Evolutionary conservation across 805 yeast genomes (phyloP), one percentile per base, ranked within the genome.

Genomic region (Monosporozyma aquatica): DNA sequence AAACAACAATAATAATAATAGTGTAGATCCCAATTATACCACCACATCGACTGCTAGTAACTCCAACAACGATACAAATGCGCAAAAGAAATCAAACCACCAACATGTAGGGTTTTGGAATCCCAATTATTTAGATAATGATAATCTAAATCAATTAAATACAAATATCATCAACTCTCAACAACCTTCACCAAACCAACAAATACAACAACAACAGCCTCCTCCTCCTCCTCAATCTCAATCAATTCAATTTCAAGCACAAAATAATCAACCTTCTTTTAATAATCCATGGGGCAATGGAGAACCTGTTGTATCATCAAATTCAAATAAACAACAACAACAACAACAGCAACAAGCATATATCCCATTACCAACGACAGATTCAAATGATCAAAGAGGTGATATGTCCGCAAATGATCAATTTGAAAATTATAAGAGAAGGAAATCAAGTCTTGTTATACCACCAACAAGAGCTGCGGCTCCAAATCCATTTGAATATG

Each of bases 391-490:
- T n/a, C n/a, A n/a, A n/a, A n/a, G n/a, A n/a, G n/a, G n/a, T n/a
- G n/a, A n/a, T n/a, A n/a, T n/a, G n/a, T n/a, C n/a, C n/a, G n/a
- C n/a, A n/a, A n/a, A n/a, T 21, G 44, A 43, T 18, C 40, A 38
- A 21, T 21, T 43, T 11, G 48, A 48, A 29, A 25, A 22, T 10
- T 43, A 38, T 37, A 52, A 56, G 28, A 54, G 65, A 45, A 47
- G 66, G 38, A 61, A 59, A 47, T 61, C 66, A 10, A 57, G 62
- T 27, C 37, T 65, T 32, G 53, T 69, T 8, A 49, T 63, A 14
- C 74, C 73, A 2, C 75, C 75, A 13, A 53, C 68, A 2, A 58
- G 75, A 48, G 71, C 70, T 1, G 69, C 70, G 2, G 72, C 66
- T 11, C 72, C 73, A 5, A 61, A 59, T 20, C 64, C 66, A 7